Base-by-base conservation (phyloP, 1,284 basidiomycete species). In the Wallemia mellicola region DNA sequence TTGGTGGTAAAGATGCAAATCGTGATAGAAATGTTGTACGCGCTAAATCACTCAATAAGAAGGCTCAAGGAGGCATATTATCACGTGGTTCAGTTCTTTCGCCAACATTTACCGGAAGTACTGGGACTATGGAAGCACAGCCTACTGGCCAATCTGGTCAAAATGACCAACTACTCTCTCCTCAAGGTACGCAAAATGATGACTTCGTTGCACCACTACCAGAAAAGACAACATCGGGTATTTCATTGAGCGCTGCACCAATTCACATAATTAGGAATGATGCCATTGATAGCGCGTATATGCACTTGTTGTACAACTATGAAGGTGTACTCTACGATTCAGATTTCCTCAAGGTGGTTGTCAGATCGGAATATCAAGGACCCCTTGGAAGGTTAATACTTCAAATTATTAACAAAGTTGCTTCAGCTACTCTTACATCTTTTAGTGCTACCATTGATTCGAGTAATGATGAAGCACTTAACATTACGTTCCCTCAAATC, bases 321-420 rank as follows among this genome's bases (percentile, higher is more conserved):
- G 92, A 98, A 64, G 94, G 94, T 57, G 81, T 98, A 25, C 76
- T 98, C 19, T 98, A 86, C 71, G 94, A 98, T 62, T 57, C 55
- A 69, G 94, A 98, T 66, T 79, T 84, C 17, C 86, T 98, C 30
- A 92, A 96, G 69, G 81, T 98, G 62, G 94, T 92, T 27, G 71
- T 98, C 73, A 98, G 98, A 72, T 87, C 88, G 57, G 82, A 91
- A 66, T 98, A 86, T 68, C 91, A 95, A 69, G 84, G 83, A 15
- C 81, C 88, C 65, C 77, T 87, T 32, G 92, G 92, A 17, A 85
- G 92, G 64, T 69, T 98, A 54, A 86, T 89, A 24, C 74, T 98
- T 27, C 98, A 92, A 72, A 79, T 98, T 65, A 91, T 92, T 64
- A 98, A 98, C 76, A 98, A 98, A 71, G 76, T 92, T 59, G 62